Conservation (phyloP, 2,329 filamentous ascomycete species). For the Phialophora chinensis region DNA sequence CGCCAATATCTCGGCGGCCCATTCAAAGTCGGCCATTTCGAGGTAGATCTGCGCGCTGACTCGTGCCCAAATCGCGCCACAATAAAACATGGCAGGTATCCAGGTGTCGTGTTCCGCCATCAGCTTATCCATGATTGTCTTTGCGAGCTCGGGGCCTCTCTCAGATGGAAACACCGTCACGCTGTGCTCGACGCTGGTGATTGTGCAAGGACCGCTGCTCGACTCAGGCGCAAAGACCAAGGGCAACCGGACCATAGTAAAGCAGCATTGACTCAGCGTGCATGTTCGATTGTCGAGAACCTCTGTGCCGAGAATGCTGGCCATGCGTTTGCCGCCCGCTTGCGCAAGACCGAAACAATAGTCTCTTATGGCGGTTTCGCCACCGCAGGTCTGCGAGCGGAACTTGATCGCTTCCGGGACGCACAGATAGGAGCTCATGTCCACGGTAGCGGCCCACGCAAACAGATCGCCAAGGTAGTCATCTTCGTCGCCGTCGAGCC, state of each 20-base stretch:
- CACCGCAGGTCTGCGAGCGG: slow-evolving; percentile 70
- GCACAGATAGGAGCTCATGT: slow-evolving; percentile 73
- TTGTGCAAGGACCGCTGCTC: neutral
- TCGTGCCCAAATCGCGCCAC: slow-evolving; percentile 69
- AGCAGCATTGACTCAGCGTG: slow-evolving; percentile 48
- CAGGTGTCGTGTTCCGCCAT: neutral
- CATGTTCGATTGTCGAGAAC: slow-evolving; percentile 55
- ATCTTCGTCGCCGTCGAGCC: neutral
- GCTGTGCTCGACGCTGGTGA: neutral
- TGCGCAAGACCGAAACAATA: slow-evolving; percentile 69
- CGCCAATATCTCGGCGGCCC: neutral
- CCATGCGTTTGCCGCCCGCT: slow-evolving; percentile 65
- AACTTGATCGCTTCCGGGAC: slow-evolving; percentile 74
- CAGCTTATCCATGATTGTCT: neutral
- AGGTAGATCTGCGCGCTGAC: slow-evolving; percentile 82
- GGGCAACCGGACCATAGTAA: slow-evolving; percentile 71
- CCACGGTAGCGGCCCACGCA: slow-evolving; percentile 75
- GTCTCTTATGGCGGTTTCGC: slow-evolving; percentile 69
- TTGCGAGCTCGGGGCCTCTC: neutral
- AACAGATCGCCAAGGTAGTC: slow-evolving; percentile 58
- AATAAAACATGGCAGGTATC: slow-evolving; percentile 61
- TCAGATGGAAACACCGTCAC: neutral
- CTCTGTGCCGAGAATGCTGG: slow-evolving; percentile 68
- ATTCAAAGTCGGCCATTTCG: slow-evolving; percentile 71
- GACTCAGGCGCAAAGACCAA: neutral